Percentiles rank a stretch among this genome's conserved stretches.
Conservation (phyloP, 371 early-diverging fungal species). For the Apophysomyces trapeziformis region DNA sequence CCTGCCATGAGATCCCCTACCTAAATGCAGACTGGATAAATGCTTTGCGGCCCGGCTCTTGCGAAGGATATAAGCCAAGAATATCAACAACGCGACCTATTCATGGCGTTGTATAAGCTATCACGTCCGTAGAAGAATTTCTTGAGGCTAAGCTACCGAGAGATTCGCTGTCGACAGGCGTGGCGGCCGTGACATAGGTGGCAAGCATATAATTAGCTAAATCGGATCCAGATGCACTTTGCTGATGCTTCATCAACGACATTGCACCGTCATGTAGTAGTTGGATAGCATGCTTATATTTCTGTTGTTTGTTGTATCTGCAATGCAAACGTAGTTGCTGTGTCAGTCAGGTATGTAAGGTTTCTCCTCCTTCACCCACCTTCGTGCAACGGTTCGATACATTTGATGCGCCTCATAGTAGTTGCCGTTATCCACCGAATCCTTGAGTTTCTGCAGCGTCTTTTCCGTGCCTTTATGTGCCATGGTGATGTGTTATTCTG, state of each 20-base stretch:
- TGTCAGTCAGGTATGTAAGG: background rate
- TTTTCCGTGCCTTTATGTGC: slow-evolving; percentile 71
- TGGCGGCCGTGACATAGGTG: slow-evolving; percentile 70
- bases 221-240: slow-evolving; percentile 86
- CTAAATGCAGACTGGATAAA: slow-evolving; percentile 52
- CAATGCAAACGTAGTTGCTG: background rate
- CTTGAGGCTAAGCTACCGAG: slow-evolving; percentile 54
- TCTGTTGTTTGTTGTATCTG: slow-evolving; percentile 86
- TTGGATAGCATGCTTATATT: slow-evolving; percentile 75
- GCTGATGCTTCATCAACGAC: slow-evolving; percentile 77
- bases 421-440: slow-evolving; percentile 76
- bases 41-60: slow-evolving; percentile 48
- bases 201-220: slow-evolving; percentile 81
- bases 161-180: slow-evolving; percentile 75
- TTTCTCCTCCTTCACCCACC: slow-evolving; percentile 51
- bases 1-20: slow-evolving; percentile 23
- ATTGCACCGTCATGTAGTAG: slow-evolving; percentile 80
- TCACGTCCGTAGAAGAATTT: background rate
- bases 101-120: background rate
- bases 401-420: slow-evolving; percentile 95
- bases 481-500: slow-evolving; percentile 23
- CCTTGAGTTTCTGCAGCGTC: slow-evolving; percentile 69
- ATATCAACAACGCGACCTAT: slow-evolving; percentile 65
- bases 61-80: slow-evolving; percentile 44
- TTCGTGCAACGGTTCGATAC: slow-evolving; percentile 87